Conservation (phyloP, 169 alveolate genomes). For the Besnoitia besnoiti region DNA sequence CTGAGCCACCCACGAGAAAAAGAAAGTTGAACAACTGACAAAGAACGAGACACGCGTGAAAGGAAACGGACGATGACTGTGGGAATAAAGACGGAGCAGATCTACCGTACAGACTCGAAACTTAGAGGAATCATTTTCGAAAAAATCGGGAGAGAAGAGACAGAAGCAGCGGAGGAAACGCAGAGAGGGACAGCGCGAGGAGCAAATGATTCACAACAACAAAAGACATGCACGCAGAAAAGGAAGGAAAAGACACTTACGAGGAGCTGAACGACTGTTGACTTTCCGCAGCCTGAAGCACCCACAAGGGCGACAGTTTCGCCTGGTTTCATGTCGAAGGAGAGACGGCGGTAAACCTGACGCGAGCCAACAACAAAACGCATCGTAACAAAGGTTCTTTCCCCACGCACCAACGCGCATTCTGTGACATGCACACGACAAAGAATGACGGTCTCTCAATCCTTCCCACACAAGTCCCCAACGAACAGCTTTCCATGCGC, state of each 20-base stretch:
- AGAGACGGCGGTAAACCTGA: slow-evolving; percentile 69
- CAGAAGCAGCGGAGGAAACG: too few species aligned
- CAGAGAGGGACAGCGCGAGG: not conserved
- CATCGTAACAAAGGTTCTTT: too few species aligned
- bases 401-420: too few species aligned
- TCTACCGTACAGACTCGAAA: too few species aligned
- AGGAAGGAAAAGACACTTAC: slow-evolving; percentile 68
- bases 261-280: slow-evolving; percentile 84
- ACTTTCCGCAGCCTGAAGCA: slow-evolving; percentile 90
- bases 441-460: too few species aligned
- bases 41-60: not conserved
- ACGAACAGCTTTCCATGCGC: too few species aligned
- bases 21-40: not conserved
- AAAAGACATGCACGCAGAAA: not conserved
- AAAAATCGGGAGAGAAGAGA: too few species aligned
- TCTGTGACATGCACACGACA: too few species aligned
- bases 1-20: not conserved
- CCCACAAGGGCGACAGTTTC: slow-evolving; percentile 88
- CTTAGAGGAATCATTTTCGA: too few species aligned
- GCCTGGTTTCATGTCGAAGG: slow-evolving; percentile 76
- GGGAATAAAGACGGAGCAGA: too few species aligned
- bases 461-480: too few species aligned
- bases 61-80: not conserved
- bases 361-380: not conserved
- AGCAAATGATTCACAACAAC: not conserved